Base-by-base conservation (phyloP, 2,329 filamentous ascomycete species). In the Fusarium udum region DNA sequence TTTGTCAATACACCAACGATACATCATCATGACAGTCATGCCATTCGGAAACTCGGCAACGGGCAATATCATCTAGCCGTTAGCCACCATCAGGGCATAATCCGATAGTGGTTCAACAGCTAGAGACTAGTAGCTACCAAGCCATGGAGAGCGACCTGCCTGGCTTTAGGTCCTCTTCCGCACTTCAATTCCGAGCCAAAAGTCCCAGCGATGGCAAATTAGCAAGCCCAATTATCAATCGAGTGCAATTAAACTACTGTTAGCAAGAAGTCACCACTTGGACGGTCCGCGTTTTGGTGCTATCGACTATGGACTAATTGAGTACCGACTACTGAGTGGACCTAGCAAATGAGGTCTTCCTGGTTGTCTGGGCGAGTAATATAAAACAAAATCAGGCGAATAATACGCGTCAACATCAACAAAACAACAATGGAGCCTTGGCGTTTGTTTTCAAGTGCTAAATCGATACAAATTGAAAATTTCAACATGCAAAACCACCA, bases 81-180 rank as follows among this genome's bases (percentile, higher is more conserved):
- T 36, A 36, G 18, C n/a, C 48, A 52, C 49, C 18, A 8, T 40
- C 34, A 26, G 37, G n/a, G 22, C 34, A 28, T 46, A 51, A 49
- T 63, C 56, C 39, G 55, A 56, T 34, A 61, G 62, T 43, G 51
- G 26, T 40, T 48, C 48, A 60, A 55, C 40, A n/a, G 24, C 45
- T 60, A 46, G 72, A 75, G 61, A 77, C 74, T 68, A 69, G 53
- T 68, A 69, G 53, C 22, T 32, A 49, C 31, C 22, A 49, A n/a
- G 14, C 49, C 57, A 64, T 57, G 31, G 45, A 45, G 57, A 36
- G 46, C 48, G 36, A 55, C 26, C 42, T 40, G 40, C 28, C 28
- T 32, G n/a, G 28, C 36, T 20, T 51, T 52, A n/a, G 40, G 32
- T 28, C 34, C 40, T 52, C 39, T 69, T 57, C 48, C 51, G 52